Conservation (phyloP, 805 yeast species). For the Zygotorulaspora sp. region DNA sequence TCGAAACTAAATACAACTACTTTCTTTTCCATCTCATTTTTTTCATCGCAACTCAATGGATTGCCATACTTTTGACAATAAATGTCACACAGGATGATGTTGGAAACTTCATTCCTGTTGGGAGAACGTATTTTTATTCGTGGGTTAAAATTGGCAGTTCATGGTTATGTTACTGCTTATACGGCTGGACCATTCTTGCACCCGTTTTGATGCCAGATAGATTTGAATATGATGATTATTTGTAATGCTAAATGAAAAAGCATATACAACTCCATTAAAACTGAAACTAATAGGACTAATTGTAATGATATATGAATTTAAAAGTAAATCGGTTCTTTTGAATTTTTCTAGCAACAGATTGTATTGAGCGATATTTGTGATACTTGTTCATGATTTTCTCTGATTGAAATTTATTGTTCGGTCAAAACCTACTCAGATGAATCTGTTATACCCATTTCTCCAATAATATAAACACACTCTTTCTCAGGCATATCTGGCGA, state of each 20-base stretch:
- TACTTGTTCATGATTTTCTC: too few species aligned
- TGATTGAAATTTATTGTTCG: too few species aligned
- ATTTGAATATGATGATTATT: constrained; percentile 43
- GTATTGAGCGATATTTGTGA: too few species aligned
- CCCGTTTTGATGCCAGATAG: constrained; percentile 90
- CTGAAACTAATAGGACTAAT: too few species aligned
- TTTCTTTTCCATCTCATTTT: constrained; percentile 85
- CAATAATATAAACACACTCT: constrained; percentile 69
- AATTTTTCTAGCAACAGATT: too few species aligned
- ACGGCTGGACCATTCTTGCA: constrained; percentile 88
- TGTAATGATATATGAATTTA: neutral
- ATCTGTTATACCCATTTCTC: constrained; percentile 64
- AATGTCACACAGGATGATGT: constrained; percentile 79
- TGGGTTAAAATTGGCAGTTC: constrained; percentile 92
- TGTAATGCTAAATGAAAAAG: too few species aligned
- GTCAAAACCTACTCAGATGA: constrained; percentile 30
- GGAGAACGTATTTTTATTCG: constrained; percentile 89
- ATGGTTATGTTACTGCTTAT: constrained; percentile 83
- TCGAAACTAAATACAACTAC: constrained; percentile 76
- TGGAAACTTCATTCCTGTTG: constrained; percentile 94
- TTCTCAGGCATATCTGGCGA: constrained; percentile 80
- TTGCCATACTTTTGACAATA: constrained; percentile 87
- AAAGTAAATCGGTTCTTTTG: too few species aligned
- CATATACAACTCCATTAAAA: too few species aligned
- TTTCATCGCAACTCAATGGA: constrained; percentile 94